Evolutionary conservation across 148 eudicot species (phyloP), one percentile per base, ranked within the genome.

Genomic region (Camellia granthamiana): DNA sequence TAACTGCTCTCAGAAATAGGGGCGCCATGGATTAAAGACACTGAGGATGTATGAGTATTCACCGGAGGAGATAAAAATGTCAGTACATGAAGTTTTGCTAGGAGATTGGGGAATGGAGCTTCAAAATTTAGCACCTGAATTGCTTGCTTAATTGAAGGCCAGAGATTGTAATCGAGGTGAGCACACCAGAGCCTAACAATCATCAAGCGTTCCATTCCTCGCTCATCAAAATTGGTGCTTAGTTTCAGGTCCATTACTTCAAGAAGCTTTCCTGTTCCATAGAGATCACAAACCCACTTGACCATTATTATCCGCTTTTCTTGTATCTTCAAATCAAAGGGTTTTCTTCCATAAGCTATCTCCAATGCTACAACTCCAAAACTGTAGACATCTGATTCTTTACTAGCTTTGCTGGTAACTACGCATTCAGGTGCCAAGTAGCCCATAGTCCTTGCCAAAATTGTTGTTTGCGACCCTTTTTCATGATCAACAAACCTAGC

Each of bases 321-420:
- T 51, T 69, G 21, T 0, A n/a, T 79, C 44, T 7, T 68, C 2
- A 14, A 68, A 6, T 84, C 41, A 2, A 84, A 42, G n/a, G 84
- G 72, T 78, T 84, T 84, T 78, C 84, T 78, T 13, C 87, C 87
- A 42, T 82, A 81, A 13, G 86, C 81, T 65, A 84, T 84, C 76
- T 84, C 86, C 69, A 84, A 60, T 0, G 69, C 69, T 30, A 78
- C 86, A n/a, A 84, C 63, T 46, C 86, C 84, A 67, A 81, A 81
- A 52, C 81, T 84, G 9, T 70, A 84, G 3, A 84, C 76, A 59
- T 84, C 86, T 42, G 79, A 77, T 77, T 81, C 79, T 41, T 81
- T 84, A 7, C 84, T 81, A 49, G 81, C 79, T 62, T 78, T 77
- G 59, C 82, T 77, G 2, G 76, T 74, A 7, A 75, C 21, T 0